phyloP scores from a whole-genome alignment of 1,284 basidiomycete genomes.

The Stygiomarasmius scandens region DNA sequence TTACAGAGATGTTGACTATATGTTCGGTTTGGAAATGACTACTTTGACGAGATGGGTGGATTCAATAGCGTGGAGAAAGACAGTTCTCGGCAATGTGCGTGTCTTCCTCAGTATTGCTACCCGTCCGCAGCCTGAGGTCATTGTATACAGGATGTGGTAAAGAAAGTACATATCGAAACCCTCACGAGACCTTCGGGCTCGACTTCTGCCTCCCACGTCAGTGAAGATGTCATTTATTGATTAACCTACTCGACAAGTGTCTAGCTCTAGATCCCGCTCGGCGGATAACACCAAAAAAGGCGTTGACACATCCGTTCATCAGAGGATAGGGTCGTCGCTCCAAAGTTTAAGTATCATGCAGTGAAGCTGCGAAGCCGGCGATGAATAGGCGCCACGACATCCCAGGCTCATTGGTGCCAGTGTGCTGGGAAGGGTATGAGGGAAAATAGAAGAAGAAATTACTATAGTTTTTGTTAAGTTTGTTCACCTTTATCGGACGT shows the following conservation, averaged over 20 bases:
- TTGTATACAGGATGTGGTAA: slow-evolving; percentile 68
- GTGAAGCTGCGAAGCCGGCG: too few relatives aligned
- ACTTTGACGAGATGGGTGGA: slow-evolving; percentile 91
- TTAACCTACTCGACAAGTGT: slow-evolving; percentile 89
- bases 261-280: slow-evolving; percentile 88
- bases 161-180: slow-evolving; percentile 86
- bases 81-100: slow-evolving; percentile 81
- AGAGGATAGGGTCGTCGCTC: slow-evolving; percentile 57
- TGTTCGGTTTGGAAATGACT: slow-evolving; percentile 89
- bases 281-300: slow-evolving; percentile 87
- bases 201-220: slow-evolving; percentile 80
- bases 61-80: slow-evolving; percentile 84
- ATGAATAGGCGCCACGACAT: too few relatives aligned
- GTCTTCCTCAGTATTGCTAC: slow-evolving; percentile 15
- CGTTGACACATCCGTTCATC: slow-evolving; percentile 86
- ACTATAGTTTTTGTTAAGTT: too few relatives aligned
- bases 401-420: neutral
- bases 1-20: too few relatives aligned
- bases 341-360: too few relatives aligned
- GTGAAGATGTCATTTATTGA: slow-evolving; percentile 86
- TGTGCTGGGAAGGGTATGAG: neutral
- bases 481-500: neutral
- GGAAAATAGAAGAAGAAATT: neutral
- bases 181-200: slow-evolving; percentile 75
- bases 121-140: slow-evolving; percentile 12